A percentile compares a stretch with the other conserved stretches of the same genome.
phyloP scores from a whole-genome alignment of 805 yeast genomes.

The Vanderwaltozyma verrucispora region DNA sequence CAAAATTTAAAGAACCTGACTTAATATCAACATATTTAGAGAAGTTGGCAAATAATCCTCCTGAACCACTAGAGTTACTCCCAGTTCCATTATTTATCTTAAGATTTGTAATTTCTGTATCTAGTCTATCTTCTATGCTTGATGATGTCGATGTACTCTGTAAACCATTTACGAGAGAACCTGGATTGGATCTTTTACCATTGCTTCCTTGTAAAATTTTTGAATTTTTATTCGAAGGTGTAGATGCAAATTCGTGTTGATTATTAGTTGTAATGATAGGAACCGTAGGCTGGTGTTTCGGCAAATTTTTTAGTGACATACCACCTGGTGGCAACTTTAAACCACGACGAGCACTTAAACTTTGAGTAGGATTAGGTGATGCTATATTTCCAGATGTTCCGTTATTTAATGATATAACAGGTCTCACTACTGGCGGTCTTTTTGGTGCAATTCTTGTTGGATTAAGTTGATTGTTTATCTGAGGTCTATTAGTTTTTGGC shows the following conservation, averaged over 20 bases:
- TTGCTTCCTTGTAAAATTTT: constrained; percentile 4
- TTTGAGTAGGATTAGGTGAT: constrained; percentile 37
- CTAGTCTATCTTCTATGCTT: constrained; percentile 17
- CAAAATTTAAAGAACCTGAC: constrained; percentile 83
- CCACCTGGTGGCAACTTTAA: constrained; percentile 46
- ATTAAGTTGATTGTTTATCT: constrained; percentile 9
- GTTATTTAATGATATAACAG: neutral
- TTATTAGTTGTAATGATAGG: constrained; percentile 8
- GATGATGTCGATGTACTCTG: constrained; percentile 29
- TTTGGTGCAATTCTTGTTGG: constrained; percentile 23
- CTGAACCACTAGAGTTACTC: constrained; percentile 20
- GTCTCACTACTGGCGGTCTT: constrained; percentile 9
- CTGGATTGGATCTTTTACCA: constrained; percentile 24
- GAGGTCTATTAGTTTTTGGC: constrained; percentile 8
- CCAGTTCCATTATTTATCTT: constrained; percentile 5
- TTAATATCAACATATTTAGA: constrained; percentile 86
- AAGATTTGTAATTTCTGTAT: constrained; percentile 23
- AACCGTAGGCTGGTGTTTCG: constrained; percentile 6
- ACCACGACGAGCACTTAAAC: constrained; percentile 77
- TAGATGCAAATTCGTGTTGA: constrained; percentile 22
- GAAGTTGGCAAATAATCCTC: constrained; percentile 70
- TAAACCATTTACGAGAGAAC: constrained; percentile 20
- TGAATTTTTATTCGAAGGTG: constrained; percentile 16
- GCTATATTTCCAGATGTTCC: no score
- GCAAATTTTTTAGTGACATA: constrained; percentile 23